A percentile compares a stretch with the other conserved stretches of the same genome.
Conservation (phyloP, 2,329 filamentous ascomycete species). For the Talaromyces albobiverticillius region DNA sequence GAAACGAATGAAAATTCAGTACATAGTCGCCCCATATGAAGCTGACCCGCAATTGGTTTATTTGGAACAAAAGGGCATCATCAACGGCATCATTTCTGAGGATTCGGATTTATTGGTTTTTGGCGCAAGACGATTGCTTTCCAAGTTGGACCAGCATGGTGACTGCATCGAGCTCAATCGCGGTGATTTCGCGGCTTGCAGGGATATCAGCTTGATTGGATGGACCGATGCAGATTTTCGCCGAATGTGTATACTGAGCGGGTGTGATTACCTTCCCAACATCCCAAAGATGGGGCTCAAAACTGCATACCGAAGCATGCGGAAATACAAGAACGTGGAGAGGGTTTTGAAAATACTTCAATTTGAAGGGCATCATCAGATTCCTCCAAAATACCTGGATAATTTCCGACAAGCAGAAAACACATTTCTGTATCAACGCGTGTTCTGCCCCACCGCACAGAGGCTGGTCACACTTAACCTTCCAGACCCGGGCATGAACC, state of each 20-base stretch:
- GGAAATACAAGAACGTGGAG: constrained; percentile 86
- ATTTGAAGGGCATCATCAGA: constrained; percentile 79
- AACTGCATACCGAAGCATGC: constrained; percentile 84
- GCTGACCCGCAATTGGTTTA: constrained; percentile 97
- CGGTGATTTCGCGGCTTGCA: constrained; percentile 80
- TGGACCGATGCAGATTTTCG: constrained; percentile 92
- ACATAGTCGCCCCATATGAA: constrained; percentile 94
- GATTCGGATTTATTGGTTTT: constrained; percentile 97
- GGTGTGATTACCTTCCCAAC: constrained; percentile 89
- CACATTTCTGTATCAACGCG: constrained; percentile 91
- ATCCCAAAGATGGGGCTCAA: constrained; percentile 86
- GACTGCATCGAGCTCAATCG: constrained; percentile 91
- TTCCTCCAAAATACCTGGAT: constrained; percentile 78
- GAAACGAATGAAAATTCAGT: constrained; percentile 74
- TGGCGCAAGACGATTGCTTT: constrained; percentile 83
- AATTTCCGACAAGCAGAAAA: constrained; percentile 82
- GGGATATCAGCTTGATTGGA: constrained; percentile 82
- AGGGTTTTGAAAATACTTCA: constrained; percentile 77
- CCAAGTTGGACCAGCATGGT: constrained; percentile 91
- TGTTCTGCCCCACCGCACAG: constrained; percentile 75
- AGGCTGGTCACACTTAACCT: constrained; percentile 73
- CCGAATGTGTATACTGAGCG: constrained; percentile 92
- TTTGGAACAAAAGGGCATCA: constrained; percentile 78
- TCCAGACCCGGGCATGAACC: constrained; percentile 60
- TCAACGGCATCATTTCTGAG: constrained; percentile 87